Evolutionary conservation across 2,329 filamentous ascomycete species (phyloP), one percentile per base, ranked within the genome.

Genomic region (Didymella sp.): DNA sequence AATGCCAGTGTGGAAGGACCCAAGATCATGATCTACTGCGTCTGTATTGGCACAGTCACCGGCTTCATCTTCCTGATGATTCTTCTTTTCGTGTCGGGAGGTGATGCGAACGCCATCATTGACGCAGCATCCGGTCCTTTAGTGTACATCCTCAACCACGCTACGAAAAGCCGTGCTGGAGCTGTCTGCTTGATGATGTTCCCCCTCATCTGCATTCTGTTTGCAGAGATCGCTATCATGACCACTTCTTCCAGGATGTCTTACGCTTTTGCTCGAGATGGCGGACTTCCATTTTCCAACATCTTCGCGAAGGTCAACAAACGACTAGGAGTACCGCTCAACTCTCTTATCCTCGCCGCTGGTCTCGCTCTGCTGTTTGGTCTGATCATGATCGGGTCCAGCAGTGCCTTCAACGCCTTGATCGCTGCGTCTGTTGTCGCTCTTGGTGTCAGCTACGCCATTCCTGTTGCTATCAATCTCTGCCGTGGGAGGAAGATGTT

Each of bases 381-480:
- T 0, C 81, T 85, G 56, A 87, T 91, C 59, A 89, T 90, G 72
- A 80, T 92, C 2, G 89, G 87, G 0, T 89, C 87, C 2, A 79
- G 76, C 45, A 85, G 83, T 57, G 88, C 89, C 0, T 90, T 91
- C 75, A 90, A 88, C 38, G 88, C 88, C 13, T 89, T 91, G 63
- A 82, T 89, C 1, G 86, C 87, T 0, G 85, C 88, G 0, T 89
- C 87, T 0, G 89, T 92, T 0, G 88, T 92, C 7, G 85, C 89
- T 1, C 81, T 93, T 0, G 86, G 88, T 6, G 77, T 92, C 5
- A 88, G 87, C 2, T 93, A 93, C 64, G 89, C 84, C 6, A 90
- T 93, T 35, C 90, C 90, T 0, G 85, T 91, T 43, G 80, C 84
- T 0, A 86, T 92, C 63, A 90, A 92, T 64, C 83, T 86, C 54